A percentile compares a stretch with the other conserved stretches of the same genome.
phyloP scores from a whole-genome alignment of 2,329 filamentous ascomycete species.

The Ceratocystis huliohia region DNA sequence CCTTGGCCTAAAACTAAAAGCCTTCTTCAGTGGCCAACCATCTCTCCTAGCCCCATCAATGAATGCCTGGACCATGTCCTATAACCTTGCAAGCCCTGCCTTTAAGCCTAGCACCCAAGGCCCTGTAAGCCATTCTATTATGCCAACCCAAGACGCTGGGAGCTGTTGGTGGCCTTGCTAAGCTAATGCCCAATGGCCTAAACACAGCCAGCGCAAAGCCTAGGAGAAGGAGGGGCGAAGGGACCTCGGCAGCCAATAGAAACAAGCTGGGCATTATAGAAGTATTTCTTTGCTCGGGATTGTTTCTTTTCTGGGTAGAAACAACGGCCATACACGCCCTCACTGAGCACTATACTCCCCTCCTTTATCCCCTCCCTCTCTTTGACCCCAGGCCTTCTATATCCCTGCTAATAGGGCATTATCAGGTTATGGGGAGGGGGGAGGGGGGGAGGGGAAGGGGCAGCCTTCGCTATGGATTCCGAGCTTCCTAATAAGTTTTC shows the following conservation, averaged over 20 bases:
- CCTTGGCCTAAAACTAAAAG: neutral
- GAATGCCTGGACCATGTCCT: neutral
- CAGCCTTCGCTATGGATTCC: constrained; percentile 3
- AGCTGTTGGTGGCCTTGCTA: neutral
- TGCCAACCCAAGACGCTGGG: neutral
- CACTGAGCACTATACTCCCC: neutral
- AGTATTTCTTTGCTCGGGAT: too few species aligned
- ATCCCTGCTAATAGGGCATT: neutral
- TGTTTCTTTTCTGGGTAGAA: too few species aligned
- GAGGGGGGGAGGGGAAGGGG: neutral
- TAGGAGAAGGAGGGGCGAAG: neutral
- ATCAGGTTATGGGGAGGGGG: too few species aligned
- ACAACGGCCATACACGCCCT: too few species aligned
- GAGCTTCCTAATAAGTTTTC: neutral
- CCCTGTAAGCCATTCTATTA: neutral
- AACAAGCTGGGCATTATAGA: too few species aligned
- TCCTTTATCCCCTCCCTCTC: neutral
- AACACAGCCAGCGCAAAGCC: neutral
- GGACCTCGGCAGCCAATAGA: neutral
- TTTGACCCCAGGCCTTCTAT: constrained; percentile 2
- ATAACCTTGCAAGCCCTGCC: neutral
- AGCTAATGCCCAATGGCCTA: neutral
- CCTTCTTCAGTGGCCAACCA: neutral
- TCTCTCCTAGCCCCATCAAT: constrained; percentile 1
- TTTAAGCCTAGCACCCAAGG: neutral